A percentile compares a stretch with the other conserved stretches of the same genome.
phyloP scores from a whole-genome alignment of 2,329 filamentous ascomycete genomes.

The Apiospora saccharicola region DNA sequence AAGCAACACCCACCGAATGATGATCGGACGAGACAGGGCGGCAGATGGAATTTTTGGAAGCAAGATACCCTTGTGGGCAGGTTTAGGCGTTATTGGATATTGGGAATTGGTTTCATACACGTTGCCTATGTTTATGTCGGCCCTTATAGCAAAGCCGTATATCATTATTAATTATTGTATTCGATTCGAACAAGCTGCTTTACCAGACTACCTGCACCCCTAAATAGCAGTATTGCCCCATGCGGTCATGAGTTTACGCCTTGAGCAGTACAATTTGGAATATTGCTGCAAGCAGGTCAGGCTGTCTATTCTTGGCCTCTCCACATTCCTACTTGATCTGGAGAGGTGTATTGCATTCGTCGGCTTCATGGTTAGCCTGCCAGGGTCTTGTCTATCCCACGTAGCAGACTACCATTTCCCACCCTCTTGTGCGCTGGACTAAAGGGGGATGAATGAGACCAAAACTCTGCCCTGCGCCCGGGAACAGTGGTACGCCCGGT shows the following conservation, averaged over 20 bases:
- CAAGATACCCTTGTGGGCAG: constrained; percentile 21
- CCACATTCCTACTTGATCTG: not conserved
- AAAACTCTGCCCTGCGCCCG: not conserved
- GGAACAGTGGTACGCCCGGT: not conserved
- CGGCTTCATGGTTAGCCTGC: not conserved
- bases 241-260: not conserved
- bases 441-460: not conserved
- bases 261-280: not conserved
- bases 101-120: constrained; percentile 3
- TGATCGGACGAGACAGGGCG: not conserved
- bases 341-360: not conserved
- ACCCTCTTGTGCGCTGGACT: not conserved
- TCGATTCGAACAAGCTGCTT: constrained; percentile 3
- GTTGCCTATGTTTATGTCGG: not conserved
- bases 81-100: constrained; percentile 13
- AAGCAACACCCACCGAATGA: constrained; percentile 1
- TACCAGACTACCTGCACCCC: not conserved
- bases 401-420: not conserved
- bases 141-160: not conserved
- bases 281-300: constrained; percentile 3
- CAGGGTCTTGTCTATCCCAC: not conserved
- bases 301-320: not conserved
- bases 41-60: constrained; percentile 7
- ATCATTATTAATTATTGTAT: not conserved
- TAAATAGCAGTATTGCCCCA: not conserved